phyloP scores from a whole-genome alignment of 352 stramenopile species.

The Globisporangium nagaii region DNA sequence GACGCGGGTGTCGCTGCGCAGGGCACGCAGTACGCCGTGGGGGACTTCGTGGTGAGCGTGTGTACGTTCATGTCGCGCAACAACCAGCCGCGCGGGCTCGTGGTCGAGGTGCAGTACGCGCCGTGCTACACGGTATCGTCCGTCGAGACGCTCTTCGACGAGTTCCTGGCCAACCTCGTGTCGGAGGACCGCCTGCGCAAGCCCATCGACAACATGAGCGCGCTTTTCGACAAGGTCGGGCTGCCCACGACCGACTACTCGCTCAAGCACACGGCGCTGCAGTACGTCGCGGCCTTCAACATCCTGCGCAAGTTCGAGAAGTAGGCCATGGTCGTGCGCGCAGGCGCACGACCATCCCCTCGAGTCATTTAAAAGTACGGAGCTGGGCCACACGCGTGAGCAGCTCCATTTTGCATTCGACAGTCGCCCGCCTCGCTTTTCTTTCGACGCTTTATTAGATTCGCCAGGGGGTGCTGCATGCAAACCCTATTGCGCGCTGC shows the following conservation, averaged over 20 bases:
- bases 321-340: no score
- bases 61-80: conserved; percentile 86
- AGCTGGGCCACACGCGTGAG: no score
- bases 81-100: conserved; percentile 70
- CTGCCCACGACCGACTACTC: conserved; percentile 67
- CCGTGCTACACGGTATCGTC: conserved; percentile 73
- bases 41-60: conserved; percentile 81
- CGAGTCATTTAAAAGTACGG: no score
- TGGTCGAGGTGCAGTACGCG: conserved; percentile 83
- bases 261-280: conserved; percentile 84
- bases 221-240: conserved; percentile 74
- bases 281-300: conserved; percentile 86
- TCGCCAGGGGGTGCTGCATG: no score
- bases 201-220: conserved; percentile 56
- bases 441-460: no score
- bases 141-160: conserved; percentile 78
- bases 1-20: conserved; percentile 12
- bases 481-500: no score
- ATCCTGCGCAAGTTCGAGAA: conserved; percentile 82
- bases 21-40: conserved; percentile 77
- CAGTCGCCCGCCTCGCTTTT: no score
- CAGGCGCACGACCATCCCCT: no score
- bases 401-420: no score
- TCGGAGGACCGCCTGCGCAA: conserved; percentile 71
- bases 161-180: conserved; percentile 69